Evolutionary conservation across 345 rosid genomes (phyloP).

Genomic region (Murraya koenigii): DNA sequence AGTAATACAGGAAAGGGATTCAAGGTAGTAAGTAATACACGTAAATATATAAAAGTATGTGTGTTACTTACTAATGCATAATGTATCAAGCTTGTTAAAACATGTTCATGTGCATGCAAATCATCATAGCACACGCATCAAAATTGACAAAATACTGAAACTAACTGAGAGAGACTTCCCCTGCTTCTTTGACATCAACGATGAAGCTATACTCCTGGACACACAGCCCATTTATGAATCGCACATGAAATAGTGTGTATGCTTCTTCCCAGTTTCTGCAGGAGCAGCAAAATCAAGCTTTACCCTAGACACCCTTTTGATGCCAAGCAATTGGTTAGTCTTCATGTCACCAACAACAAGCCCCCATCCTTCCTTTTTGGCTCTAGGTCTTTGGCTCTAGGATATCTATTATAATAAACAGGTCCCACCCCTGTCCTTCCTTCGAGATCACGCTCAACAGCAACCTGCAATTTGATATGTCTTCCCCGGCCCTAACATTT

Average conservation of each 20-base stretch:
- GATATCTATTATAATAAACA: conserved; percentile 66
- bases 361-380: conserved; percentile 99
- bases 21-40: too few relatives aligned
- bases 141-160: background rate
- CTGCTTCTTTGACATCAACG: conserved; percentile 50
- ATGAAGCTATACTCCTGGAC: conserved; percentile 76
- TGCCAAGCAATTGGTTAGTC: conserved; percentile 80
- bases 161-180: background rate
- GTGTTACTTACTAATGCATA: background rate
- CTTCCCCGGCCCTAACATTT: conserved; percentile 53
- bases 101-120: background rate
- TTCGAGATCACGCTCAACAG: conserved; percentile 73
- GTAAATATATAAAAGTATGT: too few relatives aligned
- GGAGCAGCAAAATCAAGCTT: conserved; percentile 82
- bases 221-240: conserved; percentile 91
- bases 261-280: conserved; percentile 61
- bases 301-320: conserved; percentile 77
- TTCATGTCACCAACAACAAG: conserved; percentile 82
- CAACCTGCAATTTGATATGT: conserved; percentile 61
- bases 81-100: too few relatives aligned
- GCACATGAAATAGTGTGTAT: conserved; percentile 76
- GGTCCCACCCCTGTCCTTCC: conserved; percentile 80
- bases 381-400: conserved; percentile 82
- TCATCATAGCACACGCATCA: background rate
- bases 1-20: too few relatives aligned